Conservation (phyloP, 352 stramenopile genomes). For the Elongisporangium prolatum region DNA sequence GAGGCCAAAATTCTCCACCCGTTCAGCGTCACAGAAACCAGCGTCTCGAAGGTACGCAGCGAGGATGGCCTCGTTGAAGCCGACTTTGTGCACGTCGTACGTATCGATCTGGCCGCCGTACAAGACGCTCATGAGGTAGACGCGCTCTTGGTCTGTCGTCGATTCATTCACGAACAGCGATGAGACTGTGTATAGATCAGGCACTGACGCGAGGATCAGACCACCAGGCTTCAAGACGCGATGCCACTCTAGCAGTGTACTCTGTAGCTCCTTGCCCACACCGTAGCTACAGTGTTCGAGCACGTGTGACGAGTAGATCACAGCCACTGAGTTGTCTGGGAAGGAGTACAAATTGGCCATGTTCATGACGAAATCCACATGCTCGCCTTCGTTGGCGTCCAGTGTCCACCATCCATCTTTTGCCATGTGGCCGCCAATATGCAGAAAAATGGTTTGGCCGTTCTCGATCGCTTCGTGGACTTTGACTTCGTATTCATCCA, state of each 20-base stretch:
- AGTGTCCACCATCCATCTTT: constrained; percentile 64
- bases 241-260: constrained; percentile 65
- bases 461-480: constrained; percentile 23
- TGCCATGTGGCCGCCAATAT: constrained; percentile 51
- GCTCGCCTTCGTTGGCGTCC: constrained; percentile 37
- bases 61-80: constrained; percentile 61
- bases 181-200: constrained; percentile 54
- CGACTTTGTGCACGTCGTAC: constrained; percentile 76
- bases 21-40: constrained; percentile 55
- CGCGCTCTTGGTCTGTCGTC: constrained; percentile 42
- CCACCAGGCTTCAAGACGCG: constrained; percentile 59
- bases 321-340: constrained; percentile 41
- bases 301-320: constrained; percentile 72
- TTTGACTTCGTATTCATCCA: constrained; percentile 32
- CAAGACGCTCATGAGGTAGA: constrained; percentile 72
- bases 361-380: constrained; percentile 55
- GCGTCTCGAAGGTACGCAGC: constrained; percentile 27
- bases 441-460: constrained; percentile 38
- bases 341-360: constrained; percentile 75
- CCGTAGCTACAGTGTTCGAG: constrained; percentile 72
- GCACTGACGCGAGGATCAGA: constrained; percentile 53
- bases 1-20: constrained; percentile 41
- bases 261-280: constrained; percentile 35
- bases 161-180: constrained; percentile 54
- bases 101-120: constrained; percentile 60